These are phyloP conservation scores for Gossypium mustelinum DNA, from an alignment of 345 rosid genomes.

Conservation along the genomic window DNA sequence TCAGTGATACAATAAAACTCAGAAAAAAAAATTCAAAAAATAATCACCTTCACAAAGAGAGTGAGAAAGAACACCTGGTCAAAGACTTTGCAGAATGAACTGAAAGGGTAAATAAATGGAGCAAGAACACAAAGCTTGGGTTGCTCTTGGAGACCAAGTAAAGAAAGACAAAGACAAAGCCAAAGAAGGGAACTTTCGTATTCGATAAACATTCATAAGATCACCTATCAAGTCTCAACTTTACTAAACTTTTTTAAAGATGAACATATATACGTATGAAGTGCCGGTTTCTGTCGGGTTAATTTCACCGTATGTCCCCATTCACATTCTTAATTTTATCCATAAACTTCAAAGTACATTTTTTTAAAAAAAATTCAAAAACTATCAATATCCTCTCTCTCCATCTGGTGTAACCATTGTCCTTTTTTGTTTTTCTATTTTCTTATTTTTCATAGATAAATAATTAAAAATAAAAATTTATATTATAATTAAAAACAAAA, in stretches of 20 bases:
- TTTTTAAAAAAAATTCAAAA: no score
- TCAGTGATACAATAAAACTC: background rate
- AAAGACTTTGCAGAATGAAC: background rate
- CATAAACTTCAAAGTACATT: no score
- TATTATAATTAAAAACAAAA: no score
- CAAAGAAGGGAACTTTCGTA: conserved; percentile 5
- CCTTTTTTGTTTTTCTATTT: no score
- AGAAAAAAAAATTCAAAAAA: background rate
- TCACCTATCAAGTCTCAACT: background rate
- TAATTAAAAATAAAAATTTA: no score
- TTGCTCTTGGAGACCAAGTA: background rate
- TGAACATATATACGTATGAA: background rate
- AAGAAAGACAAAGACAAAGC: background rate
- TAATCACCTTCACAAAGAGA: background rate
- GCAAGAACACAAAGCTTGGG: background rate
- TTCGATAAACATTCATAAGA: background rate
- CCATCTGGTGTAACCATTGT: no score
- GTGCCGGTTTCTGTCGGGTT: background rate
- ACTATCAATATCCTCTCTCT: no score
- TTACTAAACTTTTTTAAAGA: background rate
- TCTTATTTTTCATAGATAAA: no score
- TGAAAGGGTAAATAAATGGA: background rate
- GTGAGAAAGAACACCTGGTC: background rate
- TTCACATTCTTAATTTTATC: no score
- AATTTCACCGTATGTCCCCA: no score